Percentiles rank a stretch among this genome's conserved stretches.
These are phyloP conservation scores for Hypoxylon intermedium DNA, from an alignment of 495 filamentous ascomycete genomes.

Conservation along the genomic window DNA sequence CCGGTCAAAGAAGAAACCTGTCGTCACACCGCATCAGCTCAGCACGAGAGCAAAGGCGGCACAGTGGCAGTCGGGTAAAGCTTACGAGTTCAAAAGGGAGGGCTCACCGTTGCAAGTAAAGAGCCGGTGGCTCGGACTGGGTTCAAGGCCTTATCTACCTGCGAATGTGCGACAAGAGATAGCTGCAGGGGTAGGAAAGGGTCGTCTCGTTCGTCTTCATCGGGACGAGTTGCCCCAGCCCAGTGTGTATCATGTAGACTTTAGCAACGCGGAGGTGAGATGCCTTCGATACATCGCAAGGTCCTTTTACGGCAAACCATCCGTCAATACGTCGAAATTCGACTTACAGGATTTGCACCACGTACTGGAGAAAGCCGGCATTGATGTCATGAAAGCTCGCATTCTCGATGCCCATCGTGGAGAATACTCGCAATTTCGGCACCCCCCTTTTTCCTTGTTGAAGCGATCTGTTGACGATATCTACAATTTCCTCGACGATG, in stretches of 20 bases:
- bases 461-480: slow-evolving; percentile 43
- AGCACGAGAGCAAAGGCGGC: slow-evolving; percentile 27
- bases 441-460: slow-evolving; percentile 24
- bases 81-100: slow-evolving; percentile 16
- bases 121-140: slow-evolving; percentile 24
- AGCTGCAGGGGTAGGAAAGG: slow-evolving; percentile 14
- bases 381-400: slow-evolving; percentile 6
- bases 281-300: slow-evolving; percentile 41
- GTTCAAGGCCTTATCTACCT: slow-evolving; percentile 44
- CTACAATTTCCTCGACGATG: slow-evolving; percentile 45
- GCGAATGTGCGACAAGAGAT: slow-evolving; percentile 36
- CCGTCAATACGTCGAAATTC: slow-evolving; percentile 3
- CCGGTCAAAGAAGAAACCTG: slow-evolving; percentile 7
- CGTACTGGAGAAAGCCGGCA: slow-evolving; percentile 29
- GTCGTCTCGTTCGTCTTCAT: slow-evolving; percentile 18
- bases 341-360: slow-evolving; percentile 28
- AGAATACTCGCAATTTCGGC: slow-evolving; percentile 19
- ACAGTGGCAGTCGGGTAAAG: slow-evolving; percentile 37
- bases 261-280: slow-evolving; percentile 57
- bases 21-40: slow-evolving; percentile 19
- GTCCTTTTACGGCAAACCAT: slow-evolving; percentile 15
- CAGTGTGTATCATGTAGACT: slow-evolving; percentile 51
- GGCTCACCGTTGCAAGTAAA: slow-evolving; percentile 12
- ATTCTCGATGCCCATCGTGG: slow-evolving; percentile 25
- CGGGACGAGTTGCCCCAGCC: slow-evolving; percentile 11